Evolutionary conservation across 2,329 filamentous ascomycete species (phyloP).

Genomic region (Neospermospora avenae): DNA sequence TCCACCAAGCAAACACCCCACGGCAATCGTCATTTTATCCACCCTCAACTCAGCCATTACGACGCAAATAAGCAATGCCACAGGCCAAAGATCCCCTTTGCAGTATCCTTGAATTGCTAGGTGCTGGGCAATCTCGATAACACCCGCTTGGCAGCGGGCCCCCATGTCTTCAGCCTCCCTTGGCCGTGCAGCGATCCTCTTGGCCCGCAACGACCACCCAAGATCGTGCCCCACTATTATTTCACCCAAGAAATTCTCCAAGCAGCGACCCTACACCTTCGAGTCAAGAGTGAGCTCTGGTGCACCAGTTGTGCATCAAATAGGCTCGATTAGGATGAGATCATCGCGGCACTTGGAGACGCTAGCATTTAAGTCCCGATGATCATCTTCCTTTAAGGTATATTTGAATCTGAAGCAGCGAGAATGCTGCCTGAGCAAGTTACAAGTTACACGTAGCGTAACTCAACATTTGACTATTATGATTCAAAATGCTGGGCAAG

Average conservation of each 20-base stretch:
- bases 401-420: constrained; percentile 9
- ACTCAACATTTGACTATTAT: not conserved
- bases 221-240: not conserved
- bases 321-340: constrained; percentile 18
- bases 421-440: not conserved
- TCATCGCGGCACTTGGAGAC: constrained; percentile 14
- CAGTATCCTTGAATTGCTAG: not conserved
- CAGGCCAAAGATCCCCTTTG: not conserved
- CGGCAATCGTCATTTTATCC: not conserved
- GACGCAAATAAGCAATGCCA: constrained; percentile 17
- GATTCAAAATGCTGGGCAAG: constrained; percentile 2
- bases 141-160: constrained; percentile 6
- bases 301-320: constrained; percentile 13
- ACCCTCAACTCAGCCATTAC: constrained; percentile 7
- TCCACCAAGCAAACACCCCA: not conserved
- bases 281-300: not conserved
- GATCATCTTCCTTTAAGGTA: constrained; percentile 1
- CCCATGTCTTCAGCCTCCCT: constrained; percentile 12
- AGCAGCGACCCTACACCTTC: not conserved
- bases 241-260: not conserved
- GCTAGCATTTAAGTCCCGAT: constrained; percentile 9
- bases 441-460: constrained; percentile 7
- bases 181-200: constrained; percentile 15
- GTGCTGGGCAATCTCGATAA: constrained; percentile 6
- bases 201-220: constrained; percentile 10